Evolutionary conservation across 164 flowering plant species (phyloP), one percentile per base, ranked within the genome.

Genomic region (Tinospora cordifolia): DNA sequence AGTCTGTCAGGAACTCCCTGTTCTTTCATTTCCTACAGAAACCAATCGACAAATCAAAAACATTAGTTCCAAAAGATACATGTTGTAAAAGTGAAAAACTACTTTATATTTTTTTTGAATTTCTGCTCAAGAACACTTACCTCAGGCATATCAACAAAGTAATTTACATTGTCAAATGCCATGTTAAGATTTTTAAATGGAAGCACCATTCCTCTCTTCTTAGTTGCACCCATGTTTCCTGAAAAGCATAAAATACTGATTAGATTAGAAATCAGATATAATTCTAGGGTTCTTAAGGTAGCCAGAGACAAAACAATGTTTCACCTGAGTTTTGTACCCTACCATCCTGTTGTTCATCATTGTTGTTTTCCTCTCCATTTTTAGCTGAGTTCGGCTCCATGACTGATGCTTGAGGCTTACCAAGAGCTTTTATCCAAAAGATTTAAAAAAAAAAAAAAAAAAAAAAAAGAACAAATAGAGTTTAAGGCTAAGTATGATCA

Each of bases 71-170:
- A 21, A 24, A 41, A 59, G 27, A 30, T 30, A 0, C 60, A 25
- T 66, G 36, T 44, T 46, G 25, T 10, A 14, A 17, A 27, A 6
- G 22, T n/a, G 68, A 3, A 9, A 58, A 25, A 3, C 22, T 54
- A 10, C 5, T 57, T 39, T 19, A 17, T 21, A 9, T 25, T n/a
- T n/a, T n/a, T n/a, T n/a, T 54, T 36, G 22, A 15, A 8, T 64
- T 15, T 34, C 13, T 2, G 34, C 11, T 36, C 21, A 51, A 71
- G 63, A 6, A 30, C 21, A 66, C 87, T 84, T 80, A 91, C 98
- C n/a, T 83, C 69, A 13, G 97, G 97, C 97, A 93, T 91, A 78
- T 90, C 96, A n/a, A 93, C 97, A 65, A 69, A 90, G 83, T 91
- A 93, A 63, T 86, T 87, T 36, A 91, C 86, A 64, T 49, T 76